A percentile compares a stretch with the other conserved stretches of the same genome.
These are phyloP conservation scores for Epichloe baconii DNA, from an alignment of 2,329 filamentous ascomycete genomes.

Conservation along the genomic window DNA sequence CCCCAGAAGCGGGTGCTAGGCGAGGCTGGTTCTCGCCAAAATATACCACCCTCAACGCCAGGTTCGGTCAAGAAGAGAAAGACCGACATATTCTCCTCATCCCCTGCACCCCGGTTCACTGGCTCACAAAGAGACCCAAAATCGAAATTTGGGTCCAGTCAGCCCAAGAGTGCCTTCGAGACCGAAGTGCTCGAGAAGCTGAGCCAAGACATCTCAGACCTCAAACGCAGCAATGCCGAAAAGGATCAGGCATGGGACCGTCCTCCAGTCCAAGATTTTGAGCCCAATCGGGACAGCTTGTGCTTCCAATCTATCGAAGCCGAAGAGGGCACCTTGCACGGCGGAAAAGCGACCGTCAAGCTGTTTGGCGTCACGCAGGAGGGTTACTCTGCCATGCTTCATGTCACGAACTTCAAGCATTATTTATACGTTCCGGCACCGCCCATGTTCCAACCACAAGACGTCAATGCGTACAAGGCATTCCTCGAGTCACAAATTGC, in stretches of 20 bases:
- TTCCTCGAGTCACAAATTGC: conserved; percentile 71
- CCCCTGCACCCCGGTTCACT: conserved; percentile 43
- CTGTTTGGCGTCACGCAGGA: conserved; percentile 78
- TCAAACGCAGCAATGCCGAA: conserved; percentile 79
- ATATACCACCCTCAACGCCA: conserved; percentile 43
- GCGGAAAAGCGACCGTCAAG: conserved; percentile 67
- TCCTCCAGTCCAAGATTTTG: conserved; percentile 38
- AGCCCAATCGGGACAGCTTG: conserved; percentile 52
- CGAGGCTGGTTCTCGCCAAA: conserved; percentile 52
- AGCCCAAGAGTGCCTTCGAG: conserved; percentile 85
- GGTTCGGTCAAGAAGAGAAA: conserved; percentile 67
- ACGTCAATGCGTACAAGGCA: conserved; percentile 65
- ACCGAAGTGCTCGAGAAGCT: conserved; percentile 90
- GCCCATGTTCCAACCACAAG: conserved; percentile 61
- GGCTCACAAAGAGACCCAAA: conserved; percentile 50
- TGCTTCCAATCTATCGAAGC: conserved; percentile 92
- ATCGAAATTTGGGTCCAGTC: conserved; percentile 54
- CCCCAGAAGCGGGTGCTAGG: conserved; percentile 63
- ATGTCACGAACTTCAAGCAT: conserved; percentile 91
- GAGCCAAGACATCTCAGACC: conserved; percentile 77
- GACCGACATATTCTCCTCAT: conserved; percentile 43
- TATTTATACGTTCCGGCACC: conserved; percentile 92
- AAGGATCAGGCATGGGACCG: conserved; percentile 86
- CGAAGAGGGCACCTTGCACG: conserved; percentile 73
- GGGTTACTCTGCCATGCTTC: conserved; percentile 85